Conservation (phyloP, 495 filamentous ascomycete genomes). For the Pseudotulostoma volvatum region DNA sequence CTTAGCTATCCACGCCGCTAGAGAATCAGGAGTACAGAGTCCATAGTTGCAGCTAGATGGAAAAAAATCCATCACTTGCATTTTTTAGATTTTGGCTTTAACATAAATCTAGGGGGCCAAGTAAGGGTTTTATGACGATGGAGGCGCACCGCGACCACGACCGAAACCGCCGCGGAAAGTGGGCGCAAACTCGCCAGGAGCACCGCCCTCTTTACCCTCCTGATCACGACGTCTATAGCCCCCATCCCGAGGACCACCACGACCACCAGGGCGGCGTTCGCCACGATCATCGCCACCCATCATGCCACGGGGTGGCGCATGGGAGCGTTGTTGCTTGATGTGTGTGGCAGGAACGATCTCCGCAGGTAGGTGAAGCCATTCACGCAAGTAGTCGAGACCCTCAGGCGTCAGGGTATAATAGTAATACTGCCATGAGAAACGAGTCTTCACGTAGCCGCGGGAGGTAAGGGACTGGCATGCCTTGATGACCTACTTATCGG, state of each 20-base stretch:
- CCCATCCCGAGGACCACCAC: conserved; percentile 80
- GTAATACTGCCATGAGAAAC: conserved; percentile 99
- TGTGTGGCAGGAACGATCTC: conserved; percentile 99
- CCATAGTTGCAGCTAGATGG: too few species aligned
- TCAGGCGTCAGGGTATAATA: conserved; percentile 99
- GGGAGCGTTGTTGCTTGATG: conserved; percentile 99
- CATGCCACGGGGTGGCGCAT: conserved; percentile 96
- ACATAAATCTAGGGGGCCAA: too few species aligned
- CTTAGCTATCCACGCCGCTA: too few species aligned
- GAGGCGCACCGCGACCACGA: conserved; percentile 69
- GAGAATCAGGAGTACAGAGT: too few species aligned
- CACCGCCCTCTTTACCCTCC: conserved; percentile 89
- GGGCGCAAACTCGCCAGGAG: conserved; percentile 87
- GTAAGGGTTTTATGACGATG: too few species aligned
- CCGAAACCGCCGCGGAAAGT: conserved; percentile 91
- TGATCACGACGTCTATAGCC: conserved; percentile 79
- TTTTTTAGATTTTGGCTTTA: too few species aligned
- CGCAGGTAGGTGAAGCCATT: conserved; percentile 99
- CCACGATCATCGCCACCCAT: conserved; percentile 73
- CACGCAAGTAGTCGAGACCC: conserved; percentile 98
- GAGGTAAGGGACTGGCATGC: conserved; percentile 94
- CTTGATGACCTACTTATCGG: conserved; percentile 68
- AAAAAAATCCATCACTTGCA: too few species aligned
- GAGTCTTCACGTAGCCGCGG: conserved; percentile 96
- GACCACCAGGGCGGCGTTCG: conserved; percentile 57